A percentile compares a stretch with the other conserved stretches of the same genome.
Conservation (phyloP, 345 rosid species). For the Brassica juncea region DNA sequence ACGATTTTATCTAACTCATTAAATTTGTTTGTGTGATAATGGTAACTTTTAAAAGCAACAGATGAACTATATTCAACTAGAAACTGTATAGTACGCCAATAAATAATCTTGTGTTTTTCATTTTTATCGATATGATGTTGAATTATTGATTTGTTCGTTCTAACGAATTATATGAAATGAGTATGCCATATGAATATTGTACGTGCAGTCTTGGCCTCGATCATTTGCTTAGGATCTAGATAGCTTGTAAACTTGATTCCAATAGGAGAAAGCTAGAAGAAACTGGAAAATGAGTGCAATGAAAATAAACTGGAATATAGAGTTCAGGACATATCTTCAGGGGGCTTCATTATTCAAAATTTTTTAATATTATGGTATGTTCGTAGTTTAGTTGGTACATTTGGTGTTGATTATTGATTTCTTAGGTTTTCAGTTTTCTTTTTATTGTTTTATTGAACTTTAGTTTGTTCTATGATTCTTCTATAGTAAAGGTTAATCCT, state of each 20-base stretch:
- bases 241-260: too few species aligned
- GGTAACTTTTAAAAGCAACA: neutral
- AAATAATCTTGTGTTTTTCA: neutral
- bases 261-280: too few species aligned
- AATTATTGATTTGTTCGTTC: neutral
- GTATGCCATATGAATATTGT: neutral
- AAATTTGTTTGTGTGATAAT: slow-evolving; percentile 8
- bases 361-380: too few species aligned
- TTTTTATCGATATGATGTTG: neutral
- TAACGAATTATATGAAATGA: neutral
- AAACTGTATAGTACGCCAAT: neutral
- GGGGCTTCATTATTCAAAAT: too few species aligned
- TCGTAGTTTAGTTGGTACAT: neutral
- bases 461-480: neutral
- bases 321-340: too few species aligned
- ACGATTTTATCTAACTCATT: neutral
- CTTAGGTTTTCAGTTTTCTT: neutral
- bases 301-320: too few species aligned
- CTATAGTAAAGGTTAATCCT: too few species aligned
- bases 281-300: too few species aligned
- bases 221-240: too few species aligned
- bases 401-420: neutral
- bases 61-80: neutral
- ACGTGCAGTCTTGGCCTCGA: neutral
- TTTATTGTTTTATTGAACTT: too few species aligned